Evolutionary conservation across 208 protist species (phyloP).

Genomic region (Hexamita inflata): DNA sequence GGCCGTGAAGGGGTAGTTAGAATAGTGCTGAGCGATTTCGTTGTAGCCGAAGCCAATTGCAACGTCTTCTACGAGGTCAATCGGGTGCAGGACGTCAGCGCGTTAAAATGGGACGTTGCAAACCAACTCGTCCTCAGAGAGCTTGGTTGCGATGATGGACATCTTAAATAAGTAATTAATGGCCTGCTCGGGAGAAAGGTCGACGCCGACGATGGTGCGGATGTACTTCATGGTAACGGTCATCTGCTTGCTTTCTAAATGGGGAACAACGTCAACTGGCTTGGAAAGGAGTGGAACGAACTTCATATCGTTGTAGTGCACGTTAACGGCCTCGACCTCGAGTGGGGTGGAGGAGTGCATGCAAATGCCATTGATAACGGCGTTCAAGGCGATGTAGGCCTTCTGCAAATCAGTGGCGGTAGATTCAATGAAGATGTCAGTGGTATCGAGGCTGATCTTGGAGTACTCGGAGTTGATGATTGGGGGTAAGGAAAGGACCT

Average conservation of each 20-base stretch:
- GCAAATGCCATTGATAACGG: background rate
- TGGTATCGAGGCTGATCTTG: constrained; percentile 78
- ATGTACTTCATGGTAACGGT: background rate
- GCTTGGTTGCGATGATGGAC: constrained; percentile 52
- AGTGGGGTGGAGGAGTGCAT: background rate
- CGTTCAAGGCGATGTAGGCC: constrained; percentile 18
- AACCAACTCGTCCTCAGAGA: constrained; percentile 46
- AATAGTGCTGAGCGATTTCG: constrained; percentile 59
- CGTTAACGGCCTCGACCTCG: background rate
- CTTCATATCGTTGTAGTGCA: background rate
- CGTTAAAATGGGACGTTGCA: constrained; percentile 67
- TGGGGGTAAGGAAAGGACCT: constrained; percentile 87
- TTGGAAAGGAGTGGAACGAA: background rate
- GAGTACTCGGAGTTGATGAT: constrained; percentile 96
- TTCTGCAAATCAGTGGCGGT: constrained; percentile 87
- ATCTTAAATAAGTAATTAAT: constrained; percentile 65
- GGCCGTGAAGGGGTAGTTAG: constrained; percentile 54
- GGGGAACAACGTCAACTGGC: background rate
- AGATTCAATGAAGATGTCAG: constrained; percentile 96
- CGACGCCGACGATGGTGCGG: constrained; percentile 60
- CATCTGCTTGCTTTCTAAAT: background rate
- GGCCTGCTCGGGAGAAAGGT: constrained; percentile 58
- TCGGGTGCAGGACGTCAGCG: constrained; percentile 76
- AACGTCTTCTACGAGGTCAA: constrained; percentile 92
- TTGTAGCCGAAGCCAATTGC: constrained; percentile 88